Conservation (phyloP, 2,329 filamentous ascomycete genomes). For the Cladophialophora psammophila region DNA sequence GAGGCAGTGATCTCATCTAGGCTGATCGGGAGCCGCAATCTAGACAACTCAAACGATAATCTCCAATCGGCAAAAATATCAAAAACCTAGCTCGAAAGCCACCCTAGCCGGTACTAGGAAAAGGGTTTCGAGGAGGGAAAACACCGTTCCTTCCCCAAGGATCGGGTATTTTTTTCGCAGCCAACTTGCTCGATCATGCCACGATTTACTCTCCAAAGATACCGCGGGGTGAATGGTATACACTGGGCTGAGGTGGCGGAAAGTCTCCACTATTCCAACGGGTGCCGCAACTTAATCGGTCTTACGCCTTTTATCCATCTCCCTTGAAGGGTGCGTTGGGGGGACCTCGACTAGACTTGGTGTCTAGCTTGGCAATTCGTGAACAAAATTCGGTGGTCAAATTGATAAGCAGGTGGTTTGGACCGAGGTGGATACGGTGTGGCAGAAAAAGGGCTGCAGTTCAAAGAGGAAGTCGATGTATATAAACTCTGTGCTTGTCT, state of each 20-base stretch:
- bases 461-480: not conserved
- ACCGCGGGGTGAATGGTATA: constrained; percentile 2
- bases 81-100: not conserved
- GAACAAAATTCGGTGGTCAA: not conserved
- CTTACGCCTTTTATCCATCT: constrained; percentile 9
- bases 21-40: not conserved
- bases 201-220: constrained; percentile 1
- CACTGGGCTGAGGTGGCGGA: constrained; percentile 4
- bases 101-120: not conserved
- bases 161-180: constrained; percentile 5
- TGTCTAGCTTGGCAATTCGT: not conserved
- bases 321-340: not conserved
- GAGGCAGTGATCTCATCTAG: not conserved
- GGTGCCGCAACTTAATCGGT: constrained; percentile 6
- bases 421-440: not conserved
- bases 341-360: not conserved
- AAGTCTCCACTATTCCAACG: constrained; percentile 13
- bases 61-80: not conserved
- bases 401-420: constrained; percentile 43
- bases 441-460: not conserved
- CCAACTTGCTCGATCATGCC: constrained; percentile 5
- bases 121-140: not conserved
- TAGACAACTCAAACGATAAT: not conserved
- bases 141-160: constrained; percentile 1
- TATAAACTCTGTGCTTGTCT: not conserved